These are phyloP conservation scores for Ricinus communis DNA, from an alignment of 345 rosid genomes.

Conservation along the genomic window DNA sequence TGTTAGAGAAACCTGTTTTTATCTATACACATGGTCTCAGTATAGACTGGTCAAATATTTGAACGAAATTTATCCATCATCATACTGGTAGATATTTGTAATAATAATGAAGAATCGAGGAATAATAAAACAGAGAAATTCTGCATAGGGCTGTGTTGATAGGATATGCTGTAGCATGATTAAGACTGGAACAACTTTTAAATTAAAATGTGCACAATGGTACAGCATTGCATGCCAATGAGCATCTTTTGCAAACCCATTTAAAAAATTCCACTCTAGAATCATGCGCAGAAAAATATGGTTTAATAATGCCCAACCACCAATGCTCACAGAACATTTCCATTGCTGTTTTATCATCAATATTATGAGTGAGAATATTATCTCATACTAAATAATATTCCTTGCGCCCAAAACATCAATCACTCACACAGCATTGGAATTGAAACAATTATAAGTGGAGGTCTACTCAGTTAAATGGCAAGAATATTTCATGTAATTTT, in stretches of 20 bases:
- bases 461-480: background rate
- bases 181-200: constrained; percentile 7
- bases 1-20: constrained; percentile 2
- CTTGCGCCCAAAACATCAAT: background rate
- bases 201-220: background rate
- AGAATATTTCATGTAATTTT: background rate
- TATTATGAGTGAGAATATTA: too few relatives aligned
- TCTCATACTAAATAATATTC: too few relatives aligned
- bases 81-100: background rate
- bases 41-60: background rate
- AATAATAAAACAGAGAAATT: background rate
- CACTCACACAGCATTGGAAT: background rate
- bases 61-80: background rate
- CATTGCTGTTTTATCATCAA: too few relatives aligned
- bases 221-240: background rate
- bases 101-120: background rate
- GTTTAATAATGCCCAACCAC: background rate
- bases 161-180: background rate
- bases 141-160: background rate
- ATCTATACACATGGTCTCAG: background rate
- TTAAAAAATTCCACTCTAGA: background rate
- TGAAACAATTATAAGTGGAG: background rate
- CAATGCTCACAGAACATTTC: background rate
- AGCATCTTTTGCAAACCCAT: too few relatives aligned
- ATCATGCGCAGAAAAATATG: background rate